Evolutionary conservation across 208 protist genomes (phyloP), one percentile per base, ranked within the genome.

Genomic region (Leishmania lainsoni): DNA sequence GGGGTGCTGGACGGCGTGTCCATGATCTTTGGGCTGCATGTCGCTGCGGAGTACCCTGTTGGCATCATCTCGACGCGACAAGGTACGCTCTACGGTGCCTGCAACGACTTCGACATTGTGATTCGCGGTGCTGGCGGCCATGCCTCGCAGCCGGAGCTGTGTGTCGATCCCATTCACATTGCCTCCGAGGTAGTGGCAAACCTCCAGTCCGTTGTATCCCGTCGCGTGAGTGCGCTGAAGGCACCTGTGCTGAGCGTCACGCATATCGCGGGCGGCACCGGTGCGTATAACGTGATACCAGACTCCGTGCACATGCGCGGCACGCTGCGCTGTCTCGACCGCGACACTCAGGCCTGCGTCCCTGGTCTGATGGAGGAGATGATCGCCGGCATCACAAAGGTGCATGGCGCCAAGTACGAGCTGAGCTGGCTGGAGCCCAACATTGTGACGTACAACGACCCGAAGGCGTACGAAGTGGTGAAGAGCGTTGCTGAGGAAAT

Each of bases 391-490:
- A 88, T 96, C 72, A 77, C 91, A 3, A 86, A 83, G 71, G 91
- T 91, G 5, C 91, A 96, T 66, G 86, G 88, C 22, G 92, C 92
- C 14, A 54, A 90, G 49, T 83, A 90, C 54, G 87, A 88, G 63
- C 61, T 96, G 81, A 94, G 79, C 65, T 95, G 92, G 92, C 83
- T 95, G 79, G 90, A 92, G 84, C 92, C 92, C 26, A 95, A 95
- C 76, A 95, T 95, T 48, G 86, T 95, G 48, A 95, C 92, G n/a
- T 93, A 87, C 83, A 95, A 95, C 70, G 89, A 95, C 59, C 79
- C 86, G 17, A 84, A 85, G 76, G 92, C 92, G 32, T 95, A 91
- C 76, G 89, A 91, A 17, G 75, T 93, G 65, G 87, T 88, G 0
- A 87, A 80, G 81, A 82, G 92, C 69, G 75, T 39, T 39, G 89